Evolutionary conservation across 2,329 filamentous ascomycete species (phyloP), one percentile per base, ranked within the genome.

Genomic region (Pseudocercospora ulei): DNA sequence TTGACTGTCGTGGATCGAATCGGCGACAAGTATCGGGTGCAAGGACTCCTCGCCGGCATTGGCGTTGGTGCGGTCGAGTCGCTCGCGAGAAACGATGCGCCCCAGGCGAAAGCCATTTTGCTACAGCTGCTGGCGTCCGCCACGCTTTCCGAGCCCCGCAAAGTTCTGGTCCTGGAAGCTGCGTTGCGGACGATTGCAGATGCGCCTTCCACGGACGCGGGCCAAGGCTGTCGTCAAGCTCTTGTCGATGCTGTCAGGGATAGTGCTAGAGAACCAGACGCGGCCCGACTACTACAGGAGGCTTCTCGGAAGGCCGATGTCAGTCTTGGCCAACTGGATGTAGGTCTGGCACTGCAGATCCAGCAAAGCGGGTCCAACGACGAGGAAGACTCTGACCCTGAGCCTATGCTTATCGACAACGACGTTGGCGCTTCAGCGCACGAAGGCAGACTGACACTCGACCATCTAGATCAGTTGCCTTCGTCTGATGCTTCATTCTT

Each of bases 21-120:
- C 47, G 73, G 76, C 4, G 67, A 69, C 48, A 72, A 78, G 51
- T 79, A 78, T 48, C 71, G 76, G 8, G 72, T 82, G 8, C 80
- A 83, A 49, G 82, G 78, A 54, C 65, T 88, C 23, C 74, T 78
- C 22, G 76, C 81, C 51, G 81, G 82, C 2, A 66, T 83, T n/a
- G 79, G 77, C 44, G 63, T 83, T 24, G 75, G 78, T 7, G 61
- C 79, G 24, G 67, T 79, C 33, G 75, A 80, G 38, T 66, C 73
- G 4, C 27, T 40, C 8, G 18, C 18, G 11, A 23, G 29, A 11
- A 19, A 37, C 3, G 9, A 22, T 23, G 24, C 41, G 13, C 31
- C 38, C 11, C 13, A 20, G 3, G 45, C 45, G 5, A 13, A 20
- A 4, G 33, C 28, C 22, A 8, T 49, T n/a, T 9, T 51, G 18